Evolutionary conservation across 305 asterid genomes (phyloP).

Genomic region (Fraxinus albicans): DNA sequence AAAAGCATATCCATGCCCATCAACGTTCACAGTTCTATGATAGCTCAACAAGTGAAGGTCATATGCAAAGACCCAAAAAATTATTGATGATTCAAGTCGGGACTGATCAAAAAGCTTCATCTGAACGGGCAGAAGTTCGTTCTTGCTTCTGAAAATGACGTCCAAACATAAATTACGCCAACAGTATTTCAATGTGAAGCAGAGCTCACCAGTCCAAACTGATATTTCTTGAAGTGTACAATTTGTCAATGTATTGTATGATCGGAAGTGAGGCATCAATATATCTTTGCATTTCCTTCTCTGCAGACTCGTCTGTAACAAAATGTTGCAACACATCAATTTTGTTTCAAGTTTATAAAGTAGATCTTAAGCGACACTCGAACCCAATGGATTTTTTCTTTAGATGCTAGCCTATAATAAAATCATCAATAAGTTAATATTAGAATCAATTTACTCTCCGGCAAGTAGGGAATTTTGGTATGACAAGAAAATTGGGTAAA

Average conservation of each 20-base stretch:
- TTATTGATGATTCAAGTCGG: not conserved
- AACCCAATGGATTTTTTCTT: not conserved
- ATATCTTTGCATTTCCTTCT: slow-evolving; percentile 72
- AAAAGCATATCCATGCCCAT: not conserved
- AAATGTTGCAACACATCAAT: not conserved
- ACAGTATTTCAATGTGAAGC: slow-evolving; percentile 1
- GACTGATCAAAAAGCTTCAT: not conserved
- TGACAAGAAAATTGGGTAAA: not conserved
- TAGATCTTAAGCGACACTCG: not conserved
- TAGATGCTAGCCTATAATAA: not conserved
- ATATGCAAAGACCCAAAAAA: not conserved
- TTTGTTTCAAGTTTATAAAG: not conserved
- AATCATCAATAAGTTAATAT: not conserved
- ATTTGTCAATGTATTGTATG: slow-evolving; percentile 69
- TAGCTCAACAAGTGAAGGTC: not conserved
- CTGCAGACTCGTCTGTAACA: slow-evolving; percentile 61
- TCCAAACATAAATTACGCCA: not conserved
- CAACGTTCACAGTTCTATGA: not conserved
- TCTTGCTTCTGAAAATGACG: not conserved
- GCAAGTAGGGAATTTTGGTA: not conserved
- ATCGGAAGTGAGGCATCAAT: slow-evolving; percentile 68
- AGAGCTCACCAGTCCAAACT: slow-evolving; percentile 73
- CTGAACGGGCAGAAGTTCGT: not conserved
- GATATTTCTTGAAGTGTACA: slow-evolving; percentile 62
- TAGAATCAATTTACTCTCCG: not conserved